Base-by-base conservation (phyloP, 2,329 filamentous ascomycete species). In the Ophiostoma novo-ulmi region DNA sequence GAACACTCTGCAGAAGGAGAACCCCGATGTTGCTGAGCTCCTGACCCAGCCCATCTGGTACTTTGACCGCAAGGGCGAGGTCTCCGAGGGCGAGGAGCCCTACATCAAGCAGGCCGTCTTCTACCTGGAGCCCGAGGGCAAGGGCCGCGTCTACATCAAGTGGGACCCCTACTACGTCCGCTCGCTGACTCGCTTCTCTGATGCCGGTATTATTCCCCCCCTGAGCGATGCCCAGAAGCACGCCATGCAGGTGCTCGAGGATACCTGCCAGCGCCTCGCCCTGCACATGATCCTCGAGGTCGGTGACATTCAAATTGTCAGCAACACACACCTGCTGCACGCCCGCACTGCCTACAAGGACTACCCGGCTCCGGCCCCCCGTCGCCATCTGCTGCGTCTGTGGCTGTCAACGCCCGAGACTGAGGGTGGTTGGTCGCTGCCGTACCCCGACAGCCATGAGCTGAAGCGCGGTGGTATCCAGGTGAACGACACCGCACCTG, bases 131-230 rank as follows among this genome's bases (percentile, higher is more conserved):
- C 87, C 85, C 5, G 87, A 85, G 7, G 85, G 86, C 7, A 84
- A 88, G 75, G 85, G 85, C 44, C 83, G 91, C 17, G 86, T 94
- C 13, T 94, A 92, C 80, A 89, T 87, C 79, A 96, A 96, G 84
- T 96, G 90, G 88, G 93, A 97, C 77, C 93, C 93, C 1, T 96
- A 97, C 84, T 97, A 91, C 78, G 88, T 97, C 72, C 88, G 88
- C 73, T 93, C 89, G 10, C 83, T 97, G 8, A 84, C 82, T 26
- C 87, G 92, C 38, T 95, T 94, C 82, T 91, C 88, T 0, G 87
- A 92, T 77, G 79, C 81, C 22, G 92, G 91, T 1, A 77, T 91
- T 65, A 90, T 97, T 72, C 93, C 93, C 6, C 81, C 89, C 0
- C 82, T 97, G 52, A 91, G 89, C 7, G 79, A 83, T 0, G 89